Percentiles rank a stretch among this genome's conserved stretches.
phyloP scores from a whole-genome alignment of 2,329 filamentous ascomycete genomes.

The Diaporthe vexans region DNA sequence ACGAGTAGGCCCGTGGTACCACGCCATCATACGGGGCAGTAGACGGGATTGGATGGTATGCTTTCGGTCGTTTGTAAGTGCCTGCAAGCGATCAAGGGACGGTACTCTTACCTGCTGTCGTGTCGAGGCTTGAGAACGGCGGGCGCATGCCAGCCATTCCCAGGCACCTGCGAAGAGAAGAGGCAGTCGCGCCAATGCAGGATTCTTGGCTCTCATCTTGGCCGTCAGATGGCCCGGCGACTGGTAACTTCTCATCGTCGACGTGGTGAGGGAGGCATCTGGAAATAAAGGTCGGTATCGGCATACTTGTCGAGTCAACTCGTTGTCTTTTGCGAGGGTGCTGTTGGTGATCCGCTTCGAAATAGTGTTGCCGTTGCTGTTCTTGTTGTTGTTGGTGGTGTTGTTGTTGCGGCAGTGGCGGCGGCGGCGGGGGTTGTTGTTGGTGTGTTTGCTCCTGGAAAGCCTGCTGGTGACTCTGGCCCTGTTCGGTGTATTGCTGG shows the following conservation, averaged over 20 bases:
- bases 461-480: slow-evolving; percentile 48
- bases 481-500: slow-evolving; percentile 48
- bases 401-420: slow-evolving; percentile 18
- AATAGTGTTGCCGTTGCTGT: slow-evolving; percentile 3
- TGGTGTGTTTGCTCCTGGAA: slow-evolving; percentile 35
- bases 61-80: slow-evolving; percentile 30
- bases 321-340: slow-evolving; percentile 51
- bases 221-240: slow-evolving; percentile 17
- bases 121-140: slow-evolving; percentile 24
- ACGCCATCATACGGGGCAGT: slow-evolving; percentile 27
- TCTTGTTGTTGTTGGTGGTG: slow-evolving; percentile 25
- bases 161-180: slow-evolving; percentile 26
- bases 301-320: slow-evolving; percentile 44
- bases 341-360: slow-evolving; percentile 23
- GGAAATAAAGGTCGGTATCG: slow-evolving; percentile 22
- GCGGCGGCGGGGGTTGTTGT: no score
- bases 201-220: slow-evolving; percentile 27
- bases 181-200: slow-evolving; percentile 18
- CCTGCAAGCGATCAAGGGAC: not conserved
- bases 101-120: slow-evolving; percentile 28
- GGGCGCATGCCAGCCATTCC: slow-evolving; percentile 10
- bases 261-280: not conserved
- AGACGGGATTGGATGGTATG: slow-evolving; percentile 32
- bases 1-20: slow-evolving; percentile 26
- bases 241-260: slow-evolving; percentile 33